These are phyloP conservation scores for Diplodia corticola DNA, from an alignment of 2,329 filamentous ascomycete species.

Conservation along the genomic window DNA sequence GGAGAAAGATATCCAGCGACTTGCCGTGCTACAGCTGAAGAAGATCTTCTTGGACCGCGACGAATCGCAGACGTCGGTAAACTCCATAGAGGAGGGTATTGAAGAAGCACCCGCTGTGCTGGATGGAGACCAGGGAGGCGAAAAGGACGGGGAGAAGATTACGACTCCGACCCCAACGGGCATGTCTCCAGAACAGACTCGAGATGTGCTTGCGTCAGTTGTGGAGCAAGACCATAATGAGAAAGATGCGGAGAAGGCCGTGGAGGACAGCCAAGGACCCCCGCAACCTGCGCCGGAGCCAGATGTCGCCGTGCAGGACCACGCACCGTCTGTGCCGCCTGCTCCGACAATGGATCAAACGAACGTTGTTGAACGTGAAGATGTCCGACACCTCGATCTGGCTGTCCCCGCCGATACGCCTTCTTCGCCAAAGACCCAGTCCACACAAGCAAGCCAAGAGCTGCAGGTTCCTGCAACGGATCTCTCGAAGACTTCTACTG, in stretches of 20 bases:
- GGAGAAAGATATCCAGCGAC: constrained; percentile 90
- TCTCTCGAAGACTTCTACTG: constrained; percentile 9
- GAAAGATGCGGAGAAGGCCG: constrained; percentile 18
- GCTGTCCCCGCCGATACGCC: constrained; percentile 50
- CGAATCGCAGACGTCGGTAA: constrained; percentile 74
- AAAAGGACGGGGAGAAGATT: constrained; percentile 33
- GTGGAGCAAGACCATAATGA: constrained; percentile 60
- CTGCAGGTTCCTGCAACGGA: constrained; percentile 1
- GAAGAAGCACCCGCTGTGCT: constrained; percentile 44
- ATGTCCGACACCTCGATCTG: constrained; percentile 63
- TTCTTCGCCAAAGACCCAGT: constrained; percentile 10
- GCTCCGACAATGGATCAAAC: constrained; percentile 23
- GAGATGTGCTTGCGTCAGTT: constrained; percentile 64
- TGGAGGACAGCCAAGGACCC: background rate
- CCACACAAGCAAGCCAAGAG: constrained; percentile 3
- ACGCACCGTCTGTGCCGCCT: background rate
- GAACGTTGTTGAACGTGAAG: constrained; percentile 49
- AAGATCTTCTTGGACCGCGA: constrained; percentile 90
- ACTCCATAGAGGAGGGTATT: constrained; percentile 65
- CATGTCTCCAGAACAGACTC: constrained; percentile 62
- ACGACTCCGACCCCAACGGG: constrained; percentile 38
- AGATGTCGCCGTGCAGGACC: background rate
- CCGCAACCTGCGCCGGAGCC: constrained; percentile 6
- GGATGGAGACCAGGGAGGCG: constrained; percentile 7
- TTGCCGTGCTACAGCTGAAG: constrained; percentile 88